Conservation (phyloP, 768 basidiomycete species). For the Russula brevipes region DNA sequence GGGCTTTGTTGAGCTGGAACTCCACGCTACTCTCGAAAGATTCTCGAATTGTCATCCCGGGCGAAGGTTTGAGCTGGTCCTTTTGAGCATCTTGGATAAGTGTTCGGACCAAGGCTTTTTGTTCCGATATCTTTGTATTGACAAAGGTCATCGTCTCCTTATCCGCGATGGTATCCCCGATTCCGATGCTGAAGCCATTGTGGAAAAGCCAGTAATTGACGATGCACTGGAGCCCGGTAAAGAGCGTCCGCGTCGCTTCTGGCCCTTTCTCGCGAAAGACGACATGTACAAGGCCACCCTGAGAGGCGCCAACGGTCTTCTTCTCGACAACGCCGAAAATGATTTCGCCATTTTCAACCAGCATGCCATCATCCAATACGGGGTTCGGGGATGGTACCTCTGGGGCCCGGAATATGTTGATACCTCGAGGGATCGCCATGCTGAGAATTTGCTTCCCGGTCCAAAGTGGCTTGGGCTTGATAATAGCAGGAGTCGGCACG, state of each 20-base stretch:
- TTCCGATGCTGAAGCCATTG: constrained; percentile 98
- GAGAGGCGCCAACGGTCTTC: constrained; percentile 95
- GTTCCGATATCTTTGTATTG: constrained; percentile 71
- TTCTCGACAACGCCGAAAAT: constrained; percentile 95
- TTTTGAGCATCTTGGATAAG: constrained; percentile 81
- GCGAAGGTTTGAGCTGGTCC: constrained; percentile 81
- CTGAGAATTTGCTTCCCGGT: constrained; percentile 95
- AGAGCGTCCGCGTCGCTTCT: constrained; percentile 81
- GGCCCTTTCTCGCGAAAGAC: constrained; percentile 98
- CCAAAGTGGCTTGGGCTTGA: constrained; percentile 97
- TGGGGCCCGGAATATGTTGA: constrained; percentile 82
- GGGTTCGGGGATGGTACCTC: constrained; percentile 78
- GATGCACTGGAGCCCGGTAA: constrained; percentile 90
- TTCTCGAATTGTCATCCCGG: constrained; percentile 99
- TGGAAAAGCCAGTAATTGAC: constrained; percentile 99
- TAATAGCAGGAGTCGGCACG: constrained; percentile 87
- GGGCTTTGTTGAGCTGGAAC: constrained; percentile 86
- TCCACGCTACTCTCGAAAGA: constrained; percentile 94
- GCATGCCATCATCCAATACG: constrained; percentile 87
- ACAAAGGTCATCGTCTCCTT: constrained; percentile 82
- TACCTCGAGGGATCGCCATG: constrained; percentile 88
- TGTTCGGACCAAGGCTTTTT: constrained; percentile 71
- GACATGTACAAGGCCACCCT: constrained; percentile 92
- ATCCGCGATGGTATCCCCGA: constrained; percentile 97
- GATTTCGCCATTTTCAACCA: constrained; percentile 95